Percentiles rank a stretch among this genome's conserved stretches.
Conservation (phyloP, 2,329 filamentous ascomycete species). For the Bipolaris gigantea region DNA sequence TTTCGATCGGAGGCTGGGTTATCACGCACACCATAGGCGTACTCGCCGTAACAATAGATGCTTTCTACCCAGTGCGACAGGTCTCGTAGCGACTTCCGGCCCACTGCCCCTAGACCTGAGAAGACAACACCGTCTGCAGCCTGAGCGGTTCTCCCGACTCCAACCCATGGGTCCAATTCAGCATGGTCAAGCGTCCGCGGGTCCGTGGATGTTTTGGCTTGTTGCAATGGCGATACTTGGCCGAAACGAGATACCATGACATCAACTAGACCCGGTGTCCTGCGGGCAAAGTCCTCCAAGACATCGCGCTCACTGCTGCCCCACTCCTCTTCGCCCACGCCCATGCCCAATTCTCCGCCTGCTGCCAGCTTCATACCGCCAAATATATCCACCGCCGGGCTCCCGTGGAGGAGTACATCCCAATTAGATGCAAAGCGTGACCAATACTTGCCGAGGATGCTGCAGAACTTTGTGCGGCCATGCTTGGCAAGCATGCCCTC, state of each 20-base stretch:
- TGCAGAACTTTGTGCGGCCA: conserved; percentile 69
- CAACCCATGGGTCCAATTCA: conserved; percentile 67
- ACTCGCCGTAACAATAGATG: conserved; percentile 79
- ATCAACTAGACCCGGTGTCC: conserved; percentile 84
- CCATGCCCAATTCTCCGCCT: conserved; percentile 87
- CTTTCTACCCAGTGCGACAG: conserved; percentile 87
- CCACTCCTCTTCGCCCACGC: conserved; percentile 92
- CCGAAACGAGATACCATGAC: conserved; percentile 87
- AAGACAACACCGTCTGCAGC: conserved; percentile 85
- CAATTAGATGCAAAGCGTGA: conserved; percentile 67
- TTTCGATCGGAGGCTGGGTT: conserved; percentile 70
- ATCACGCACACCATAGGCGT: conserved; percentile 82
- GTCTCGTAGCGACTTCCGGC: conserved; percentile 69
- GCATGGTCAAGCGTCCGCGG: conserved; percentile 20
- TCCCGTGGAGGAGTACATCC: conserved; percentile 89
- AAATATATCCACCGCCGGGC: conserved; percentile 78
- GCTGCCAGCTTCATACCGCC: conserved; percentile 85
- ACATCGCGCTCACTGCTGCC: conserved; percentile 93
- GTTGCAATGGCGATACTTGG: conserved; percentile 48
- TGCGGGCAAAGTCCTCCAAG: conserved; percentile 78
- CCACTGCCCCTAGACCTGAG: conserved; percentile 74
- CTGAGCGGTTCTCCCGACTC: conserved; percentile 66
- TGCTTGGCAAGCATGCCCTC: conserved; percentile 68
- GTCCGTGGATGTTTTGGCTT: conserved; percentile 31
- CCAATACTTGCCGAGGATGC: conserved; percentile 80